These are phyloP conservation scores for Xerocomellus intermedius DNA, from an alignment of 768 basidiomycete genomes.

Conservation along the genomic window DNA sequence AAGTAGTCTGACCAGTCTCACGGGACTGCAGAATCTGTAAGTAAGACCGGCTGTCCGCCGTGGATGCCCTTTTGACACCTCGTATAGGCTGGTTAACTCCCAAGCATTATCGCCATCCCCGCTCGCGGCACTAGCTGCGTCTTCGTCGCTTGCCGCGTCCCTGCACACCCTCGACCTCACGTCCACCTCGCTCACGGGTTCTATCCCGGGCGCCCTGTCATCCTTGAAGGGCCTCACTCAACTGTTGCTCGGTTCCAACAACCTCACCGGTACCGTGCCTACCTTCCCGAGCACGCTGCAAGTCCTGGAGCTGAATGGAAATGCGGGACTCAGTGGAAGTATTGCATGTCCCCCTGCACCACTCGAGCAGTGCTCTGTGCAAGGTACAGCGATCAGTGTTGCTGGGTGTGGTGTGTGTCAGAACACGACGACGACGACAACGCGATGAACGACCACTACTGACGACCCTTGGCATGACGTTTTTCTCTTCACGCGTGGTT, in stretches of 20 bases:
- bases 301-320: constrained; percentile 36
- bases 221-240: constrained; percentile 36
- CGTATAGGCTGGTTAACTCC: constrained; percentile 36
- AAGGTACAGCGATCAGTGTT: constrained; percentile 20
- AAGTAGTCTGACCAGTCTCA: constrained; percentile 31
- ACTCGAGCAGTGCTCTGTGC: constrained; percentile 22
- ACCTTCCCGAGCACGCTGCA: constrained; percentile 37
- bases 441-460: not conserved
- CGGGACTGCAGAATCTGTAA: constrained; percentile 40
- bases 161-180: constrained; percentile 40
- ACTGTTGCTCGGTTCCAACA: constrained; percentile 39
- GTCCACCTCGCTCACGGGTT: constrained; percentile 38
- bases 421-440: constrained; percentile 10
- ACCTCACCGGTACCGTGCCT: constrained; percentile 36
- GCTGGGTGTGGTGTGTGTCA: constrained; percentile 26
- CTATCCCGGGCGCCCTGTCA: constrained; percentile 35
- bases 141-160: constrained; percentile 32
- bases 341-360: constrained; percentile 14
- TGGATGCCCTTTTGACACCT: constrained; percentile 1
- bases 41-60: constrained; percentile 8
- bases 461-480: constrained; percentile 4
- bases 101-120: constrained; percentile 35
- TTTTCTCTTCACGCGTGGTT: not conserved
- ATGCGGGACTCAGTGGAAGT: constrained; percentile 35
- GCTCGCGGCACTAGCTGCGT: constrained; percentile 32